Base-by-base conservation (phyloP, 1,284 basidiomycete genomes). In the Waitea zeae region DNA sequence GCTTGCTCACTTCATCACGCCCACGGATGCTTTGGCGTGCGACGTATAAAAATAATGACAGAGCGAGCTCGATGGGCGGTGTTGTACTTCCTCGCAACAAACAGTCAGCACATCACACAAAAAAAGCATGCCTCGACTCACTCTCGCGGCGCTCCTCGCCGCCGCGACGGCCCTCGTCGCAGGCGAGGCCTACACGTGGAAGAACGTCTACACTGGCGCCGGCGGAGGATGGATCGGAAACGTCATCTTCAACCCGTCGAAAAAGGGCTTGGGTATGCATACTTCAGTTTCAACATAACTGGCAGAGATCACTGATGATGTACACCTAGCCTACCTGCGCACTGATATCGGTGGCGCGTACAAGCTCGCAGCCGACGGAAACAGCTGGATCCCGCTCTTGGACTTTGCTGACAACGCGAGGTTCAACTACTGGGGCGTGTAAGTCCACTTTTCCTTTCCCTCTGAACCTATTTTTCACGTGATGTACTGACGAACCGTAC, bases 261-360 rank as follows among this genome's bases (percentile, higher is more conserved):
- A 34, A 52, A 71, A 57, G 72, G 72, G 14, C 49, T 76, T 13
- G 70, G 65, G 2, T 76, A 67, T 47, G 68, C 67, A n/a, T n/a
- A n/a, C n/a, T n/a, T n/a, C n/a, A n/a, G n/a, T n/a, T n/a, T n/a
- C n/a, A n/a, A n/a, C n/a, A n/a, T n/a, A n/a, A n/a, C n/a, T n/a
- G n/a, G n/a, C n/a, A n/a, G n/a, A n/a, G n/a, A n/a, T n/a, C n/a
- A n/a, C n/a, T n/a, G n/a, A n/a, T n/a, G n/a, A n/a, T n/a, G n/a
- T n/a, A n/a, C n/a, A n/a, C n/a, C 22, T 30, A 6, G 29, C 15
- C 9, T 30, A 30, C 15, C 9, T 30, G 29, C 29, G 72, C 17
- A 73, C 70, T n/a, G 70, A 75, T 48, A 73, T 75, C 30, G 70
- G 71, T 36, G 72, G 71, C 28, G 69, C 66, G 7, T 75, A 76